A percentile compares a stretch with the other conserved stretches of the same genome.
Conservation (phyloP, 1,284 basidiomycete genomes). For the Abortiporus biennis region DNA sequence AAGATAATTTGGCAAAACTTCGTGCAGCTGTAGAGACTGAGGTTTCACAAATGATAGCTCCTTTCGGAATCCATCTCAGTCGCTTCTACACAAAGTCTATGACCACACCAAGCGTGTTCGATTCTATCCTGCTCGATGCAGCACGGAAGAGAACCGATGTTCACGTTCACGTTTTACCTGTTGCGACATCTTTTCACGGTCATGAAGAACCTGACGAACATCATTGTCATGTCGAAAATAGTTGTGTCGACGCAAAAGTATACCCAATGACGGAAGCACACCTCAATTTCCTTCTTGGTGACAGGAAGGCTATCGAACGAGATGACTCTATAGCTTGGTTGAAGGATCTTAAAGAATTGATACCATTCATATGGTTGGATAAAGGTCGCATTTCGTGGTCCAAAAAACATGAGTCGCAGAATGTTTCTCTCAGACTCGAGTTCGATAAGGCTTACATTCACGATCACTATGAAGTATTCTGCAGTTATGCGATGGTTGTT, state of each 20-base stretch:
- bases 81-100: conserved; percentile 23
- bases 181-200: conserved; percentile 12
- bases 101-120: conserved; percentile 19
- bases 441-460: too few relatives aligned
- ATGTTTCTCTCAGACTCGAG: too few relatives aligned
- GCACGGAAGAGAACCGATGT: conserved; percentile 8
- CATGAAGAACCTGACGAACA: not conserved
- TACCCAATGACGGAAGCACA: conserved; percentile 23
- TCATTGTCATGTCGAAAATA: conserved; percentile 4
- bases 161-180: conserved; percentile 21
- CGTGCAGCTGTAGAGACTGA: conserved; percentile 4
- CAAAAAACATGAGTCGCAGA: too few relatives aligned
- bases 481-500: conserved; percentile 23
- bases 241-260: conserved; percentile 10
- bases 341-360: conserved; percentile 13
- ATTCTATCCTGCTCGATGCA: conserved; percentile 18
- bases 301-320: not conserved
- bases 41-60: conserved; percentile 13
- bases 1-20: not conserved
- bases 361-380: too few relatives aligned
- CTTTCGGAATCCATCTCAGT: conserved; percentile 23
- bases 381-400: too few relatives aligned
- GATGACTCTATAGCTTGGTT: conserved; percentile 8
- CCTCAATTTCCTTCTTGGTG: conserved; percentile 15
- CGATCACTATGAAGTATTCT: conserved; percentile 23